phyloP scores from a whole-genome alignment of 306 rosid genomes.

The Acmispon strigosus region DNA sequence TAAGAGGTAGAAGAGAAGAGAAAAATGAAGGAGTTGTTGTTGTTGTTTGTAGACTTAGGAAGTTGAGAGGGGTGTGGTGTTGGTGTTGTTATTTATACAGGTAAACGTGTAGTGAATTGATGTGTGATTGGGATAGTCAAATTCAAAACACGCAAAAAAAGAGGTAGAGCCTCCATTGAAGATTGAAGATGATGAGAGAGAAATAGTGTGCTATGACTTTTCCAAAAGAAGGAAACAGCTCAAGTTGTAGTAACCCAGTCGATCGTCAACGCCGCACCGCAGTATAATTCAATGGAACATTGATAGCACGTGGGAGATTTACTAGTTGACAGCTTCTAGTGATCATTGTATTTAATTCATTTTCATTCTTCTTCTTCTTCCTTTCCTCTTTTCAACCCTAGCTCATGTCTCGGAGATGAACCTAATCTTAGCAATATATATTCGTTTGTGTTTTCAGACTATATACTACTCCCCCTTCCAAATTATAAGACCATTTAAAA shows the following conservation, averaged over 20 bases:
- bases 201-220: conserved; percentile 23
- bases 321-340: not conserved
- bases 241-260: not conserved
- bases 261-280: too few relatives aligned
- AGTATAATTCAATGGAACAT: too few relatives aligned
- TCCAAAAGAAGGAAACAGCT: conserved; percentile 17
- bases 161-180: not conserved
- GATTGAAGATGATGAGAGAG: too few relatives aligned
- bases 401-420: too few relatives aligned
- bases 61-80: not conserved
- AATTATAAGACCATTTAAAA: too few relatives aligned
- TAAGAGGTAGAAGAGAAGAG: too few relatives aligned
- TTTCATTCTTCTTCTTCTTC: not conserved
- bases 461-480: too few relatives aligned
- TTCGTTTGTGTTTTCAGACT: too few relatives aligned
- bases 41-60: not conserved
- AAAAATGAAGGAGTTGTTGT: not conserved
- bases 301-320: conserved; percentile 10
- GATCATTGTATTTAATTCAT: not conserved
- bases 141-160: conserved; percentile 43
- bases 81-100: conserved; percentile 18
- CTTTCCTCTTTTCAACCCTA: not conserved
- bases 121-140: conserved; percentile 35
- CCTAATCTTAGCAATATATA: too few relatives aligned
- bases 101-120: conserved; percentile 19